These are phyloP conservation scores for Scleroderma citrinum DNA, from an alignment of 768 basidiomycete species.

Conservation along the genomic window DNA sequence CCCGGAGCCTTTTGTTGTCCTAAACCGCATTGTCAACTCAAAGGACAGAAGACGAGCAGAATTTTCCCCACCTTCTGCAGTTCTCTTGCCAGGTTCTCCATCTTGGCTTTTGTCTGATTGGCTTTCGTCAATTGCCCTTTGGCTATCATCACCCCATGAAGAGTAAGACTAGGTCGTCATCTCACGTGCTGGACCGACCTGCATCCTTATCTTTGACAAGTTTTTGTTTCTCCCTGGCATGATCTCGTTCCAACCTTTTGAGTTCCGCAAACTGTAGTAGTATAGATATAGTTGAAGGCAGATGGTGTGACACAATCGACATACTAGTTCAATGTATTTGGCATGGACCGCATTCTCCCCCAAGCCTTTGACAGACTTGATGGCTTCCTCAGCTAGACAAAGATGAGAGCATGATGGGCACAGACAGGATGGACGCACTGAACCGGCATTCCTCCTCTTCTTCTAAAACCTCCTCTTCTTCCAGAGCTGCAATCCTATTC, in stretches of 20 bases:
- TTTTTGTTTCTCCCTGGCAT: slow-evolving; percentile 90
- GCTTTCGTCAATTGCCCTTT: slow-evolving; percentile 83
- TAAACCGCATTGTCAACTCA: slow-evolving; percentile 27
- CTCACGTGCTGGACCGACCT: slow-evolving; percentile 38
- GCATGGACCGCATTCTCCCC: slow-evolving; percentile 77
- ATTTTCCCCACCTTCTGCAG: slow-evolving; percentile 64
- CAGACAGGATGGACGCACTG: slow-evolving; percentile 40
- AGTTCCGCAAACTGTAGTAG: slow-evolving; percentile 74
- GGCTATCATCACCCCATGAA: slow-evolving; percentile 38
- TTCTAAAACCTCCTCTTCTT: slow-evolving; percentile 81
- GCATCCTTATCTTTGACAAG: slow-evolving; percentile 87
- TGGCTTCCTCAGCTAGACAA: slow-evolving; percentile 74
- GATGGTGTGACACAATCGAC: slow-evolving; percentile 19
- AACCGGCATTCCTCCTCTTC: slow-evolving; percentile 82
- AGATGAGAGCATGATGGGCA: slow-evolving; percentile 8
- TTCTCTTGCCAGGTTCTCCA: slow-evolving; percentile 86
- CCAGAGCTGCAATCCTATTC: slow-evolving; percentile 83
- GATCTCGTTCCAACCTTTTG: slow-evolving; percentile 81
- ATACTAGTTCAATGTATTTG: slow-evolving; percentile 86
- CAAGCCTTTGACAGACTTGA: slow-evolving; percentile 78
- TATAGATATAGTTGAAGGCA: slow-evolving; percentile 18
- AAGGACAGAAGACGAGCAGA: slow-evolving; percentile 6
- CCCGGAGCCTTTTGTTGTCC: slow-evolving; percentile 88
- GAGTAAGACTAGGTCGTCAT: slow-evolving; percentile 12
- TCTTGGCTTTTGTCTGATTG: slow-evolving; percentile 83